Evolutionary conservation across 495 filamentous ascomycete genomes (phyloP), one percentile per base, ranked within the genome.

Genomic region (Penicillium cosmopolitanum): DNA sequence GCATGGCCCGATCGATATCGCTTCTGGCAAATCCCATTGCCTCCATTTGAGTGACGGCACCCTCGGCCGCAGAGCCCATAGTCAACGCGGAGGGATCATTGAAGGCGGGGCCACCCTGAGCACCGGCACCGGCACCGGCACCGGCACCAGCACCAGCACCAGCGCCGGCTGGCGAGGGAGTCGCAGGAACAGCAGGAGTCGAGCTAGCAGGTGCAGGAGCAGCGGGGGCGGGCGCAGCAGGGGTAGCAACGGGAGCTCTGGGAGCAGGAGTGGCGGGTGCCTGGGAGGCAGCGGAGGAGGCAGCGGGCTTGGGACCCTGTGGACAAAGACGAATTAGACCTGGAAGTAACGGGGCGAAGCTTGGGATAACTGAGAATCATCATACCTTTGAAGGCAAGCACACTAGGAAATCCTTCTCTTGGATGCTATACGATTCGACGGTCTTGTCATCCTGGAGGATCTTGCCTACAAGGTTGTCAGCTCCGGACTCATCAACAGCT

Each of bases 401-500:
- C 44, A 98, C 96, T 65, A 98, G 89, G 73, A 97, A 98, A 23
- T 95, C 95, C 84, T 98, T 98, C 84, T 98, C 95, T 77, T 98
- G 94, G 58, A 98, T 97, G 77, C 89, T 96, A 80, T 97, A 97
- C 5, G 89, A 90, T 71, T 93, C 92, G 63, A 98, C 88, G 15
- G 94, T 94, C 66, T 96, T 94, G 60, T 88, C 90, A 90, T 98
- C 95, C 77, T 96, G 91, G 59, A 98, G 82, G 61, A 98, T 97
- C 79, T 98, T 98, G 75, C 95, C 93, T 97, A 64, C 66, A 57
- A 47, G 28, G 36, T 18, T 43, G 44, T 56, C 23, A 60, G 56
- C n/a, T 43, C 16, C 42, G 42, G 44, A 19, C 16, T 8, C 42
- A 44, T 44, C 42, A 18, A 19, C 8, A 44, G 42, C 42, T 44